Evolutionary conservation across 805 yeast genomes (phyloP).

Genomic region (Candida sithepensis): DNA sequence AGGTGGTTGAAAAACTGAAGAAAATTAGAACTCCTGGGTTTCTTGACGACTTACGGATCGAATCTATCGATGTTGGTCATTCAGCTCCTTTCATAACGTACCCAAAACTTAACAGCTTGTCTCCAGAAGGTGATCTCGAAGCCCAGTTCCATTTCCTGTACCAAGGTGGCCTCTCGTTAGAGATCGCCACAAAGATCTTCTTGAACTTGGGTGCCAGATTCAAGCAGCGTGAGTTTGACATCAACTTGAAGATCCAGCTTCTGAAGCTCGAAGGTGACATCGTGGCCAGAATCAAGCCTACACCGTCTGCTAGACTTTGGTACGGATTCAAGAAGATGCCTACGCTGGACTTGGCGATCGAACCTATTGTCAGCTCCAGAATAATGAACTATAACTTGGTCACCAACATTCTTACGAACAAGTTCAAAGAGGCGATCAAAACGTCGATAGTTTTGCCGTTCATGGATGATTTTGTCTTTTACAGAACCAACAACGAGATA

Average conservation of each 20-base stretch:
- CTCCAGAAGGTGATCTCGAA: constrained; percentile 76
- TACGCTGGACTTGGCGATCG: constrained; percentile 65
- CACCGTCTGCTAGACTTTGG: constrained; percentile 91
- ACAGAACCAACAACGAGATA: constrained; percentile 58
- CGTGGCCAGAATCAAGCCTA: constrained; percentile 69
- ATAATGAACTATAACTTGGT: constrained; percentile 74
- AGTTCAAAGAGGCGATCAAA: constrained; percentile 71
- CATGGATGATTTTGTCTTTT: constrained; percentile 84
- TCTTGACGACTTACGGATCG: constrained; percentile 75
- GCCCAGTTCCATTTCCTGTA: constrained; percentile 62
- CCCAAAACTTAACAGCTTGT: constrained; percentile 63
- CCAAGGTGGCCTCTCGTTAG: constrained; percentile 70
- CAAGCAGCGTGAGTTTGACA: constrained; percentile 67
- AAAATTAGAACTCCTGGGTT: constrained; percentile 86
- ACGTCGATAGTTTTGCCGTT: constrained; percentile 81
- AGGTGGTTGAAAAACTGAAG: constrained; percentile 66
- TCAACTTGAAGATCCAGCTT: constrained; percentile 67
- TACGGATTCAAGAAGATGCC: constrained; percentile 84
- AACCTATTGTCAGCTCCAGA: constrained; percentile 87
- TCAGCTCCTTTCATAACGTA: constrained; percentile 77
- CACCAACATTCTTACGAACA: constrained; percentile 74
- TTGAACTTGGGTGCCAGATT: constrained; percentile 74
- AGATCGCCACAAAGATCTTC: constrained; percentile 76
- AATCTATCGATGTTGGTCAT: constrained; percentile 68
- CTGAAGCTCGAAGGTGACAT: constrained; percentile 72